Conservation (phyloP, 192 early-diverging fungal genomes). For the Coemansia sp. region DNA sequence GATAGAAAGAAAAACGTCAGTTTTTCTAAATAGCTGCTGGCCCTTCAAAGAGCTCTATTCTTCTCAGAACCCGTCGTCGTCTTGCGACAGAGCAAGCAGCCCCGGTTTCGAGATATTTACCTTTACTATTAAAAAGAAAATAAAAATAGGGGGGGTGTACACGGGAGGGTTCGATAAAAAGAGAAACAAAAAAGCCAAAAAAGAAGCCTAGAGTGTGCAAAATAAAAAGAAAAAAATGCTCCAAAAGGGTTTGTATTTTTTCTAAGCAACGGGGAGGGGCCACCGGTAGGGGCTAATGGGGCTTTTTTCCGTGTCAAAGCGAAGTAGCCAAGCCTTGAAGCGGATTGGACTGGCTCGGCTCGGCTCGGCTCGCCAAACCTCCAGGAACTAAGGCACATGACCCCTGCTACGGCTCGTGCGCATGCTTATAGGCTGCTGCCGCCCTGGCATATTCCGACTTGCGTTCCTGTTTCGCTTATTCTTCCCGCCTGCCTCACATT, state of each 20-base stretch:
- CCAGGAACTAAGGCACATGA: too few species aligned
- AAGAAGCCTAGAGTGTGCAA: neutral
- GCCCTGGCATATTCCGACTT: too few species aligned
- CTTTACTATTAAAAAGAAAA: conserved; percentile 5
- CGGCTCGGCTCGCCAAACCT: neutral
- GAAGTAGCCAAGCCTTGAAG: too few species aligned
- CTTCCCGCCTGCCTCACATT: too few species aligned
- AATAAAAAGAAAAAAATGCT: neutral
- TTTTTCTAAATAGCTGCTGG: neutral
- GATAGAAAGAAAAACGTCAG: too few species aligned
- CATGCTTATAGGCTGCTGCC: too few species aligned
- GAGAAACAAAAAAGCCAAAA: conserved; percentile 5
- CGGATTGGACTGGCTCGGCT: neutral
- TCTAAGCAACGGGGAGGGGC: neutral
- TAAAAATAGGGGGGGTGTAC: neutral
- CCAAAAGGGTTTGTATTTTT: neutral
- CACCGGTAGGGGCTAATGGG: neutral
- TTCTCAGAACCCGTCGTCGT: neutral
- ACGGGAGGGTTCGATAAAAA: neutral
- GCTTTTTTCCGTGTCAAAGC: neutral
- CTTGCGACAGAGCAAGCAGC: neutral
- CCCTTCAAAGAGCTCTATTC: neutral
- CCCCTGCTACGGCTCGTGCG: too few species aligned
- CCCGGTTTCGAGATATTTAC: neutral
- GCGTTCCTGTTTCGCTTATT: too few species aligned